Base-by-base conservation (phyloP, 352 stramenopile species). In the Phytophthora tentaculata region DNA sequence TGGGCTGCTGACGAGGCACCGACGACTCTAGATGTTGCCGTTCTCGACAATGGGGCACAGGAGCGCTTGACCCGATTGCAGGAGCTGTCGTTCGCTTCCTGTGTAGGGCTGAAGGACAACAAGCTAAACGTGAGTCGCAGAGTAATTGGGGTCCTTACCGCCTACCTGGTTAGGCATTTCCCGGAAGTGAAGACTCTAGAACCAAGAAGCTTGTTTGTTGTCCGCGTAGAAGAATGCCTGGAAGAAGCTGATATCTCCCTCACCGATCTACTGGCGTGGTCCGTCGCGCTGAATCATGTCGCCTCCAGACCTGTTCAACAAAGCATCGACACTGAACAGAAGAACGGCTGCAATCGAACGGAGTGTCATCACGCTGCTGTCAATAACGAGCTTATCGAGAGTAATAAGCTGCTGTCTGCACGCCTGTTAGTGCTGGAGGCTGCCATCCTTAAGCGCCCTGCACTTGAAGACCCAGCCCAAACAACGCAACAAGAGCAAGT, bases 71-170 rank as follows among this genome's bases (percentile, higher is more conserved):
- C 1, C 2, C 44, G 29, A 7, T 19, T 73, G 45, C 35, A 59
- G 8, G n/a, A 43, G 1, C 26, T 48, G 12, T n/a, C 68, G 19
- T 68, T 68, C n/a, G 17, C 10, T 8, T 45, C 45, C 7, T 68
- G 58, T 16, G 57, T 26, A 14, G 57, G 50, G 1, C 29, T 37
- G 9, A 10, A 37, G 9, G 29, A 37, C 9, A 5, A 37, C 5
- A 10, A 13, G 29, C 29, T 73, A 1, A 68, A 73, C 5, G 45
- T 68, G 2, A 64, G 58, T 56, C 22, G 23, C 51, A 69, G 61
- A 20, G 41, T 61, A 6, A 41, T 61, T 9, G 56, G 47, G 17
- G 53, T 69, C 4, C 54, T 69, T 3, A 73, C 54, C 0, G 37
- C 53, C 1, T 64, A 68, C 29, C 49, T 68, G 12, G 53, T 64